Percentiles rank a stretch among this genome's conserved stretches.
Evolutionary conservation across 805 yeast genomes (phyloP).

Genomic region (Ogataea neopini): DNA sequence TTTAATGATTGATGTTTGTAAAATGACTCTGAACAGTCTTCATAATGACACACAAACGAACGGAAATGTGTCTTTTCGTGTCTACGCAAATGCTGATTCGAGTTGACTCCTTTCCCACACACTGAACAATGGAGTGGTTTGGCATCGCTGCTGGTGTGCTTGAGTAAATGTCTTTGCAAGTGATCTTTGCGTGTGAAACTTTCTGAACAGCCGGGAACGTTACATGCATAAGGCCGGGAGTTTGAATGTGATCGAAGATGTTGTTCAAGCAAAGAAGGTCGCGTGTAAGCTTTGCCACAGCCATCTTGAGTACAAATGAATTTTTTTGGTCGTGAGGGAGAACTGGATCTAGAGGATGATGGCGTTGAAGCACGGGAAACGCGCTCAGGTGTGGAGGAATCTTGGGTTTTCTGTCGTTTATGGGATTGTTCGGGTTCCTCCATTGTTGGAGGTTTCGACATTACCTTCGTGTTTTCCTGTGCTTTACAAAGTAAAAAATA

Average conservation of each 20-base stretch:
- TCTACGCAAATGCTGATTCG: constrained; percentile 76
- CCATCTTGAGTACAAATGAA: constrained; percentile 63
- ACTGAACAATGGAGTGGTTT: constrained; percentile 72
- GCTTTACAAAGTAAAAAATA: too few relatives aligned
- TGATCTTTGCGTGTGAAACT: constrained; percentile 78
- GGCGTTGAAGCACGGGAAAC: constrained; percentile 10
- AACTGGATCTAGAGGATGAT: constrained; percentile 34
- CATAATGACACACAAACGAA: constrained; percentile 60
- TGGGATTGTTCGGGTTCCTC: background rate
- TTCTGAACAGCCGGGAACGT: constrained; percentile 54
- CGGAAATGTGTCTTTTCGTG: constrained; percentile 82
- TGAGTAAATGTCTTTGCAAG: constrained; percentile 68
- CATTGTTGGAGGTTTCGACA: background rate
- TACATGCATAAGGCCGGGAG: constrained; percentile 75
- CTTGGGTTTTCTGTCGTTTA: background rate
- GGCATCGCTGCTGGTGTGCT: constrained; percentile 53
- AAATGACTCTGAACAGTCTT: constrained; percentile 66
- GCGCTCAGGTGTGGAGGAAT: background rate
- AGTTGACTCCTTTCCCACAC: constrained; percentile 82
- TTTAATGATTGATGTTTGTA: constrained; percentile 74
- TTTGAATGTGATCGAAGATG: constrained; percentile 78
- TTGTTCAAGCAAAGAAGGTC: constrained; percentile 82
- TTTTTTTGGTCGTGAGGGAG: constrained; percentile 53
- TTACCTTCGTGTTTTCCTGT: too few relatives aligned
- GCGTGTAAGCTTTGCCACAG: constrained; percentile 74